Percentiles rank a stretch among this genome's conserved stretches.
Evolutionary conservation across 805 yeast species (phyloP).

Genomic region (Zygosaccharomyces kombuchaensis): DNA sequence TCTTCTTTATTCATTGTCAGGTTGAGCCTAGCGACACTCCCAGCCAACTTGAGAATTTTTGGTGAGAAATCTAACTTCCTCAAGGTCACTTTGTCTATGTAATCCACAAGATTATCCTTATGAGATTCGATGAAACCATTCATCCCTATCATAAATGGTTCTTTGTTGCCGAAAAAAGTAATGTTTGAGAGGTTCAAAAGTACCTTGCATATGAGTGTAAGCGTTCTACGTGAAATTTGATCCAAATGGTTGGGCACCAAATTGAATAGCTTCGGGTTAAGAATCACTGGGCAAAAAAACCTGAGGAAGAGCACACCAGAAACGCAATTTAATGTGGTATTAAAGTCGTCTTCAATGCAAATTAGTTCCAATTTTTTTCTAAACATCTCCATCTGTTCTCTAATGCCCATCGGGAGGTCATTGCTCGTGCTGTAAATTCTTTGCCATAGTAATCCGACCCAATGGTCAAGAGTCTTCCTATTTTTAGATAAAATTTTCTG

Average conservation of each 20-base stretch:
- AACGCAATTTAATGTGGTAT: slow-evolving; percentile 61
- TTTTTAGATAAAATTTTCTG: slow-evolving; percentile 46
- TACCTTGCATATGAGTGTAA: slow-evolving; percentile 77
- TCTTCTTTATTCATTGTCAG: slow-evolving; percentile 45
- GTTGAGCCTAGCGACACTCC: slow-evolving; percentile 54
- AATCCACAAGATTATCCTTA: slow-evolving; percentile 55
- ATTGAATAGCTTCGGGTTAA: slow-evolving; percentile 83
- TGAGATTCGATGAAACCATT: slow-evolving; percentile 62
- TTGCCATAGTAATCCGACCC: slow-evolving; percentile 60
- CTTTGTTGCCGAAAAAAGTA: slow-evolving; percentile 72
- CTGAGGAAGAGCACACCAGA: slow-evolving; percentile 81
- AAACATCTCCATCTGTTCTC: slow-evolving; percentile 56
- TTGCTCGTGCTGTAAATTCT: slow-evolving; percentile 61
- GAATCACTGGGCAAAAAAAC: slow-evolving; percentile 83
- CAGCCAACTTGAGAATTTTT: slow-evolving; percentile 52
- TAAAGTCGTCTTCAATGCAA: slow-evolving; percentile 45
- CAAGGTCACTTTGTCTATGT: slow-evolving; percentile 68
- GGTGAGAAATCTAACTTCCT: slow-evolving; percentile 62
- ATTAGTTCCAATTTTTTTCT: slow-evolving; percentile 57
- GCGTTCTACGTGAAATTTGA: slow-evolving; percentile 67
- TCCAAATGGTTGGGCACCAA: slow-evolving; percentile 66
- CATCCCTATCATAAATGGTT: slow-evolving; percentile 69
- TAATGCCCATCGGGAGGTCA: slow-evolving; percentile 68
- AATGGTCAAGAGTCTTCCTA: slow-evolving; percentile 44
- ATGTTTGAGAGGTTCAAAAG: slow-evolving; percentile 76